Conservation (phyloP, 164 flowering plant species). For the Vitis vinifera region ASM3070453v1 NC_081811.1:4348501-4349000, state of each 20-base stretch:
- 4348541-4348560: constrained; percentile 37
- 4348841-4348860: constrained; percentile 89
- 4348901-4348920: constrained; percentile 38
- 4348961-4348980: constrained; percentile 93
- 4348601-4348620: constrained; percentile 93
- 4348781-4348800: constrained; percentile 78
- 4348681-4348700: constrained; percentile 16
- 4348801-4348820: constrained; percentile 90
- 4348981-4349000: constrained; percentile 90
- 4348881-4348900: constrained; percentile 45
- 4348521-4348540: neutral
- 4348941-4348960: constrained; percentile 61
- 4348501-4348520: neutral
- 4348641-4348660: constrained; percentile 80
- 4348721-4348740: neutral
- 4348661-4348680: constrained; percentile 92
- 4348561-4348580: constrained; percentile 87
- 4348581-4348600: constrained; percentile 72
- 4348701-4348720: neutral
- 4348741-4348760: neutral
- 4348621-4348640: constrained; percentile 85
- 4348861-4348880: constrained; percentile 59
- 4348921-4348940: constrained; percentile 62
- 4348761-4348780: constrained; percentile 3
- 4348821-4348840: constrained; percentile 82